Evolutionary conservation across 202 grass and related monocot species (phyloP).

Genomic region (Saccharum hybrid): DNA sequence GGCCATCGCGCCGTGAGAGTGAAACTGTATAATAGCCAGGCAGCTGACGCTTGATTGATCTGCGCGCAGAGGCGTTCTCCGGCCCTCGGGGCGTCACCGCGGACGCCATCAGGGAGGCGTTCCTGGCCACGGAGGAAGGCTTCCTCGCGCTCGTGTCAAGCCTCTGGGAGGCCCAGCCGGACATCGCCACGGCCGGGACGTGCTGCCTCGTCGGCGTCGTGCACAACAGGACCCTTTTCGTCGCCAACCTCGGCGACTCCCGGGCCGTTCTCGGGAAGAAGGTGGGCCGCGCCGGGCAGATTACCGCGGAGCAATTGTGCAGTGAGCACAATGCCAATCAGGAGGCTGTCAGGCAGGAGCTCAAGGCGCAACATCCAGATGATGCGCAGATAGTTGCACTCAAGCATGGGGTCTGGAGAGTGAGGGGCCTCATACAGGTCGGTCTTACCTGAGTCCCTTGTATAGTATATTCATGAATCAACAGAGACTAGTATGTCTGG

Average conservation of each 20-base stretch:
- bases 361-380: constrained; percentile 73
- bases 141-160: constrained; percentile 65
- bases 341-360: constrained; percentile 76
- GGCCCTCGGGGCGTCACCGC: constrained; percentile 49
- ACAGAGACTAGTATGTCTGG: constrained; percentile 4
- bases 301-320: constrained; percentile 74
- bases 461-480: not conserved
- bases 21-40: too few relatives aligned
- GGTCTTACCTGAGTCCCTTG: constrained; percentile 5
- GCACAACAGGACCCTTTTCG: constrained; percentile 61
- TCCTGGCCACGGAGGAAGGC: constrained; percentile 73
- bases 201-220: constrained; percentile 87
- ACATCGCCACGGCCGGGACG: constrained; percentile 74
- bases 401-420: constrained; percentile 94
- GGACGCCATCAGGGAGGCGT: constrained; percentile 64
- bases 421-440: constrained; percentile 98
- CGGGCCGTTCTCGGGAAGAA: constrained; percentile 79
- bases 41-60: constrained; percentile 32
- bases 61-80: constrained; percentile 68
- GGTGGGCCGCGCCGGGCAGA: constrained; percentile 55
- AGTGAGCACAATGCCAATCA: constrained; percentile 91
- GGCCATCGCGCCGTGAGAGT: not conserved
- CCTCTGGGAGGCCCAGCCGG: constrained; percentile 65
- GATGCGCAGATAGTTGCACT: constrained; percentile 82
- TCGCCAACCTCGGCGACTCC: constrained; percentile 89